phyloP scores from a whole-genome alignment of 1,139 yeast species.

The Lodderomyces theae region DNA sequence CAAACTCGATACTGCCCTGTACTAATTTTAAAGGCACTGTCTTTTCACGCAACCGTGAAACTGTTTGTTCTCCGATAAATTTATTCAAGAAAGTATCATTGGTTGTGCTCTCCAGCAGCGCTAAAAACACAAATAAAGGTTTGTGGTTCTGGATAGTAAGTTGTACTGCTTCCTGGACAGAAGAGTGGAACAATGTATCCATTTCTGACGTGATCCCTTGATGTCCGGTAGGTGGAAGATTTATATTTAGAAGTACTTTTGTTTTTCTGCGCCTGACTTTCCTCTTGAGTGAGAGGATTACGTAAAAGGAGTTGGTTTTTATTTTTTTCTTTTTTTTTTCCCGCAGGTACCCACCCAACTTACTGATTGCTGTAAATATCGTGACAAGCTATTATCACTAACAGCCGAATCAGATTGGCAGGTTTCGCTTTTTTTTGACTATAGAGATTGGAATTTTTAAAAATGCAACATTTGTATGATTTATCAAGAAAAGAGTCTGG shows the following conservation, averaged over 20 bases:
- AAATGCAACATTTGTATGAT: too few relatives aligned
- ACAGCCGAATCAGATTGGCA: too few relatives aligned
- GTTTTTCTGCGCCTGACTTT: not conserved
- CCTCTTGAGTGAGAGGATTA: too few relatives aligned
- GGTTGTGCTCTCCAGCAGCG: conserved; percentile 19
- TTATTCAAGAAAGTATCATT: conserved; percentile 22
- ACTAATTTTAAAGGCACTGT: conserved; percentile 46
- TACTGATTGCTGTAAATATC: too few relatives aligned
- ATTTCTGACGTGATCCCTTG: conserved; percentile 1
- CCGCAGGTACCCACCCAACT: too few relatives aligned
- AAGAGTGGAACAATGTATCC: conserved; percentile 20
- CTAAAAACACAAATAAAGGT: conserved; percentile 43
- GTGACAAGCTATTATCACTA: too few relatives aligned
- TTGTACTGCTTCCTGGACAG: conserved; percentile 44
- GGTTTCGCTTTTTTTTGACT: too few relatives aligned
- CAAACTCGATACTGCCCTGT: conserved; percentile 46
- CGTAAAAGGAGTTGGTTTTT: too few relatives aligned
- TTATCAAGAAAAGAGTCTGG: not conserved
- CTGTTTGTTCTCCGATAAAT: conserved; percentile 13
- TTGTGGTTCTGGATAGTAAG: conserved; percentile 29
- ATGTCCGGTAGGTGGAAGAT: not conserved
- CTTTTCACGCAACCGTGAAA: conserved; percentile 14
- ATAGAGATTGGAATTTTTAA: too few relatives aligned
- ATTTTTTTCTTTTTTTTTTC: too few relatives aligned
- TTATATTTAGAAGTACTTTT: too few relatives aligned